Conservation (phyloP, 768 basidiomycete species). For the Lactarius pseudohatsudake region DNA sequence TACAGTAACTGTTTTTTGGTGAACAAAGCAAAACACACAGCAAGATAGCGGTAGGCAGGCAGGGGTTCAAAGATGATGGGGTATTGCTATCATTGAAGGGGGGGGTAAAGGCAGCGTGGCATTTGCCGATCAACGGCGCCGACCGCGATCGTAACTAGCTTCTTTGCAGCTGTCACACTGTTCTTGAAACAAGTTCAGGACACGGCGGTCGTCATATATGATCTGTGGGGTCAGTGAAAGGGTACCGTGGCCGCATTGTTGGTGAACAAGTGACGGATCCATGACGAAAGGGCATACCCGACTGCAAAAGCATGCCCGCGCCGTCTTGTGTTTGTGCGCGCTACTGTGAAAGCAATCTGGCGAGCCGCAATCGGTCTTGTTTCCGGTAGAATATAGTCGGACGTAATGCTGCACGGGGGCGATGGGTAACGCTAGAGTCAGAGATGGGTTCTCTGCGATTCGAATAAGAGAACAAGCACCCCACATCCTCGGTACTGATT, state of each 20-base stretch:
- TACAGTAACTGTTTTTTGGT: conserved; percentile 15
- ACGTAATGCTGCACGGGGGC: conserved; percentile 55
- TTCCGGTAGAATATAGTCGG: conserved; percentile 60
- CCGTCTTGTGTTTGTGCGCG: conserved; percentile 59
- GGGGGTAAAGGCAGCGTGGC: conserved; percentile 7
- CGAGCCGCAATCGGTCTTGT: conserved; percentile 53
- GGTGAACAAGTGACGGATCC: conserved; percentile 8
- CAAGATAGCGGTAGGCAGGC: conserved; percentile 13
- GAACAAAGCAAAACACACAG: conserved; percentile 19
- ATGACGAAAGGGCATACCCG: conserved; percentile 35
- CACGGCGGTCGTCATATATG: conserved; percentile 47
- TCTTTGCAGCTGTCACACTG: conserved; percentile 57
- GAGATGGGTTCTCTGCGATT: not conserved
- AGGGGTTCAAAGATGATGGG: not conserved
- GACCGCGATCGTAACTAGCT: conserved; percentile 36
- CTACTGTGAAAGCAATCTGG: conserved; percentile 53
- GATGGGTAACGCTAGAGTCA: conserved; percentile 5
- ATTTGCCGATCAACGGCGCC: conserved; percentile 28
- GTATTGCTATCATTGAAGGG: not conserved
- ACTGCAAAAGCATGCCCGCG: conserved; percentile 56
- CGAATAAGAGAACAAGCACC: conserved; percentile 14
- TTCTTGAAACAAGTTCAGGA: conserved; percentile 65
- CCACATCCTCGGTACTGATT: conserved; percentile 31
- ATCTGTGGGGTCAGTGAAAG: conserved; percentile 23
- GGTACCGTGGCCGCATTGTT: conserved; percentile 4